These are phyloP conservation scores for Zalaria sp. DNA, from an alignment of 2,329 filamentous ascomycete species.

Conservation along the genomic window DNA sequence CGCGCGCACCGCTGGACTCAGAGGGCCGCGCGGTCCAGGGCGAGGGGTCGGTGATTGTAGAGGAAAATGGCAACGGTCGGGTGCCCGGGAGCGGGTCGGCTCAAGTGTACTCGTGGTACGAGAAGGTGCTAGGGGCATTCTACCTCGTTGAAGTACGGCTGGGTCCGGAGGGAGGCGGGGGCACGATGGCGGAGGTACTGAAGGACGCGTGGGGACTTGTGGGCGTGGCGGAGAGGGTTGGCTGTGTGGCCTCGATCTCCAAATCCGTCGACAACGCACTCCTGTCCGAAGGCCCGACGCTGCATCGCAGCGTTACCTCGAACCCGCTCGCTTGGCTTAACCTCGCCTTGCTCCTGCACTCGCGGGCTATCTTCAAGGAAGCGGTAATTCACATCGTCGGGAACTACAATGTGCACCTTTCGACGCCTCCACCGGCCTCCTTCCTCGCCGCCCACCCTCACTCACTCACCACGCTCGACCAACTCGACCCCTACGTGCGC, in stretches of 20 bases:
- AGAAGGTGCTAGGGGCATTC: slow-evolving; percentile 31
- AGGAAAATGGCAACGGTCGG: too few relatives aligned
- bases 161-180: slow-evolving; percentile 13
- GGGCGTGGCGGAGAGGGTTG: slow-evolving; percentile 32
- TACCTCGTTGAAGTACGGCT: slow-evolving; percentile 29
- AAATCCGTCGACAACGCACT: slow-evolving; percentile 34
- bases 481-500: slow-evolving; percentile 7
- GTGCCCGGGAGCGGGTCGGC: slow-evolving; percentile 1
- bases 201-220: slow-evolving; percentile 25
- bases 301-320: slow-evolving; percentile 29
- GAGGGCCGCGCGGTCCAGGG: too few relatives aligned
- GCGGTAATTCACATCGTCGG: slow-evolving; percentile 30
- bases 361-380: slow-evolving; percentile 30
- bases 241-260: slow-evolving; percentile 26
- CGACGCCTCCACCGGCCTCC: slow-evolving; percentile 7
- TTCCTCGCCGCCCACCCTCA: neutral
- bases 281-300: slow-evolving; percentile 29
- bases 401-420: slow-evolving; percentile 23
- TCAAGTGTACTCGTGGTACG: slow-evolving; percentile 15
- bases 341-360: slow-evolving; percentile 31
- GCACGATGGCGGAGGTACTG: slow-evolving; percentile 24
- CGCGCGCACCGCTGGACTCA: too few relatives aligned
- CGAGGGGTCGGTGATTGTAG: too few relatives aligned
- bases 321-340: slow-evolving; percentile 32
- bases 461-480: slow-evolving; percentile 11